Percentiles rank a stretch among this genome's conserved stretches.
Conservation (phyloP, 1,139 yeast species). For the Lodderomyces oxycetoniae region DNA sequence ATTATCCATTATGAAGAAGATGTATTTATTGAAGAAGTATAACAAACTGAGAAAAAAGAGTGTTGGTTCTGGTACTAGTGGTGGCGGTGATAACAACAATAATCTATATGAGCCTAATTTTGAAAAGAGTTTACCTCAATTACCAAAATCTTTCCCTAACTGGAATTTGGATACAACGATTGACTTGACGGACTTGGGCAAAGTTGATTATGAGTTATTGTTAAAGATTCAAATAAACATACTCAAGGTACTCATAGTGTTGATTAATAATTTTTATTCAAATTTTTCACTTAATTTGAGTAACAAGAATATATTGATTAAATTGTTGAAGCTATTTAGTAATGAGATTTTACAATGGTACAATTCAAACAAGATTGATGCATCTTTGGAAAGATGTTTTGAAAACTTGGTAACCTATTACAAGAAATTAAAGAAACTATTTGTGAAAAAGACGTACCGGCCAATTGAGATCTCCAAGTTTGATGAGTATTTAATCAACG, state of each 20-base stretch:
- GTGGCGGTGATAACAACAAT: too few species aligned
- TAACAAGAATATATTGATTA: constrained; percentile 59
- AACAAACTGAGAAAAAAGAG: constrained; percentile 9
- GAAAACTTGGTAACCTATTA: constrained; percentile 55
- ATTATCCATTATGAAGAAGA: constrained; percentile 40
- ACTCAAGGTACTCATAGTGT: constrained; percentile 66
- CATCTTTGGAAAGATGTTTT: constrained; percentile 37
- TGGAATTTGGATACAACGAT: constrained; percentile 47
- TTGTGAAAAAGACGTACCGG: constrained; percentile 74
- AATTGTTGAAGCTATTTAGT: constrained; percentile 64
- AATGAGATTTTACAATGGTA: constrained; percentile 74
- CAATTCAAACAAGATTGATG: constrained; percentile 41
- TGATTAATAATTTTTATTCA: constrained; percentile 68
- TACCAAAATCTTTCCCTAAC: constrained; percentile 39
- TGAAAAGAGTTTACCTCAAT: constrained; percentile 5
- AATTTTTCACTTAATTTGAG: constrained; percentile 70
- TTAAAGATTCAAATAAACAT: constrained; percentile 77
- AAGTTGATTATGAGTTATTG: constrained; percentile 52
- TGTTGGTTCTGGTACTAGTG: too few species aligned
- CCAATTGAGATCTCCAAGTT: constrained; percentile 48
- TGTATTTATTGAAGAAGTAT: constrained; percentile 13
- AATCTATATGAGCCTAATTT: constrained; percentile 1
- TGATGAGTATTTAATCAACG: constrained; percentile 35
- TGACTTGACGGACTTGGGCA: constrained; percentile 37
- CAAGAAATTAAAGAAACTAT: constrained; percentile 64